phyloP scores from a whole-genome alignment of 2,329 filamentous ascomycete genomes.

The Westerdykella ornata region DNA sequence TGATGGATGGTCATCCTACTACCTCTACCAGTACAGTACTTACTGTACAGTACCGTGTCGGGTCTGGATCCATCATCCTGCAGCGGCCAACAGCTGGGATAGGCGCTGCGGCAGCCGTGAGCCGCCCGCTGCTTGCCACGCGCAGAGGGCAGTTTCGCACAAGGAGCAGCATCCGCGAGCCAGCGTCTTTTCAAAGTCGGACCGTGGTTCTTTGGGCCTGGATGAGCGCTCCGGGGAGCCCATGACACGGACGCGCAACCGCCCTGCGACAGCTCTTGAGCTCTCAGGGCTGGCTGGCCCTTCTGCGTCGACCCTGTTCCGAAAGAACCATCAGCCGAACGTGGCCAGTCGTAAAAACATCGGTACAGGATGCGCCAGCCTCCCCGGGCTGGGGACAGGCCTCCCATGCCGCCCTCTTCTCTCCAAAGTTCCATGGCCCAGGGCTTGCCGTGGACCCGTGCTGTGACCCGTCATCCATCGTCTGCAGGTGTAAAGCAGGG shows the following conservation, averaged over 20 bases:
- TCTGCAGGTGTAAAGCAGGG: slow-evolving; percentile 33
- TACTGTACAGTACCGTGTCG: too few species aligned
- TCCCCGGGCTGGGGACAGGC: slow-evolving; percentile 8
- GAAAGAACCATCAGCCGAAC: slow-evolving; percentile 41
- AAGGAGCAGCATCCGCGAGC: slow-evolving; percentile 2
- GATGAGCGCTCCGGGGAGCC: not conserved
- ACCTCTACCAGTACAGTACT: too few species aligned
- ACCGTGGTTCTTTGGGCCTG: not conserved
- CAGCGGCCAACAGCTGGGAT: too few species aligned
- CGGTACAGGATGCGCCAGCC: not conserved
- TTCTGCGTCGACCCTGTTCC: slow-evolving; percentile 4
- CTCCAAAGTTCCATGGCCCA: slow-evolving; percentile 36
- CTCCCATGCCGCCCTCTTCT: slow-evolving; percentile 23
- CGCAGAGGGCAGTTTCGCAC: not conserved
- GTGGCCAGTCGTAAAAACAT: slow-evolving; percentile 27
- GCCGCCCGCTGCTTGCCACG: not conserved
- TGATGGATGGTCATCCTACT: too few species aligned
- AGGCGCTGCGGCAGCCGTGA: not conserved
- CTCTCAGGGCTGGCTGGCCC: too few species aligned
- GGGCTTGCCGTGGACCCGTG: slow-evolving; percentile 33
- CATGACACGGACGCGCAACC: too few species aligned
- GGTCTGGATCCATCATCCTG: too few species aligned
- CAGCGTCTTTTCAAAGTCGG: not conserved
- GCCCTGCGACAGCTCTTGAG: too few species aligned
- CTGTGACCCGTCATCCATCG: slow-evolving; percentile 34